Base-by-base conservation (phyloP, 2,329 filamentous ascomycete genomes). In the Allantophomopsis cytisporea region DNA sequence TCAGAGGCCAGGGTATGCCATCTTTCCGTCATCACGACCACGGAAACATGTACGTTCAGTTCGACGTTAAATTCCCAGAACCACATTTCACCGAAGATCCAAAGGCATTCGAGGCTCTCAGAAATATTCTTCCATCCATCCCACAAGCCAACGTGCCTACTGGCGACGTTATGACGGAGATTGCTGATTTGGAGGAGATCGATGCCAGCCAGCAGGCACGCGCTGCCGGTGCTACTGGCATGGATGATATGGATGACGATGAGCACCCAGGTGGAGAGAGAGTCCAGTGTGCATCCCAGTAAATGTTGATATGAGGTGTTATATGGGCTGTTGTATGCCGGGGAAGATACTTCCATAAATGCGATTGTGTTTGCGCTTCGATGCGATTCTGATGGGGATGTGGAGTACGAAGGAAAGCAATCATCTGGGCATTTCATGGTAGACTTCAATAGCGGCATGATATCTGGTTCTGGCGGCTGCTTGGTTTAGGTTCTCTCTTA, bases 1-100 rank as follows among this genome's bases (percentile, higher is more conserved):
- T 98, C 54, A 84, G 85, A 49, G 88, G 87, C 48, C 91, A 98
- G 65, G 91, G 91, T 60, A 98, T 98, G 91, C 91, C 91, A 33
- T 93, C 91, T 4, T 83, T 77, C 63, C 79, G 91, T 53, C 91
- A 96, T 63, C 91, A 98, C 69, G 84, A 96, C 63, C 79, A 75
- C 57, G 91, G 91, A 55, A 95, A 98, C 66, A 71, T 98, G 52
- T 98, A 91, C 69, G 87, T 98, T 56, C 86, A 94, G 59, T 98
- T 98, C 67, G 80, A 84, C 55, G 87, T 98, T 64, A 94, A 94
- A 66, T 96, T 98, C 73, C 91, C 91, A 37, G 80, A 84, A 55
- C 81, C 79, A 66, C 69, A 75, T 56, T 82, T 76, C 72, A 73
- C 74, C 31, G 58, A 73, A 31, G 69, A 81, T 38, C 66, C 77